Evolutionary conservation across 148 eudicot genomes (phyloP).

Genomic region (Chenopodium berlandieri): DNA sequence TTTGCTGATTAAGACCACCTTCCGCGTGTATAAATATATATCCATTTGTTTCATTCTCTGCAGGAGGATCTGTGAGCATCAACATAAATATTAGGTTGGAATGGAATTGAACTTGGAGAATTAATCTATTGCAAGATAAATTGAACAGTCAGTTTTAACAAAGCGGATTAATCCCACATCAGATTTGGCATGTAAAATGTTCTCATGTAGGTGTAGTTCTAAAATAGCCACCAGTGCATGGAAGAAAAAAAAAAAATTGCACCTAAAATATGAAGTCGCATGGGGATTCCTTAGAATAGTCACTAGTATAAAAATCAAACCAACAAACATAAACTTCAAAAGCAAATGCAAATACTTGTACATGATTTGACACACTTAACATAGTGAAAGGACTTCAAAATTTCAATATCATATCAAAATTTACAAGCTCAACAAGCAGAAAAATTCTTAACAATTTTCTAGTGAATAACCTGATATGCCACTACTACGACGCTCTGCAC

Average conservation of each 20-base stretch:
- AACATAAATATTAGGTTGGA: conserved; percentile 9
- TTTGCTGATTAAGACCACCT: conserved; percentile 99
- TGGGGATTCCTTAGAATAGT: no score
- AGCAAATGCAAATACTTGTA: not conserved
- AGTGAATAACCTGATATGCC: conserved; percentile 57
- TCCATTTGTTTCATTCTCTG: conserved; percentile 90
- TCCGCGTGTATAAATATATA: conserved; percentile 98
- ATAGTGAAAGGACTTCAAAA: not conserved
- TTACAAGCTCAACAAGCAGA: not conserved
- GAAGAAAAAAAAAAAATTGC: no score
- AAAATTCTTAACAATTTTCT: not conserved
- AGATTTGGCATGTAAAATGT: not conserved
- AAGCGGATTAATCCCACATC: not conserved
- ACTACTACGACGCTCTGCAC: conserved; percentile 70
- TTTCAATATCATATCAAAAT: not conserved
- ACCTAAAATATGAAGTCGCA: no score
- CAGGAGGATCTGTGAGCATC: conserved; percentile 65
- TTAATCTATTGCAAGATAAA: not conserved
- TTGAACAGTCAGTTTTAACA: not conserved
- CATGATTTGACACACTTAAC: not conserved
- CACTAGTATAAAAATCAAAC: not conserved
- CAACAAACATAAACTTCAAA: not conserved
- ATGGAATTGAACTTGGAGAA: not conserved
- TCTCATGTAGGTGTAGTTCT: not conserved
- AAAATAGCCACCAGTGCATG: not conserved